phyloP scores from a whole-genome alignment of 1,284 basidiomycete species.

The Gomphus bonarii region DNA sequence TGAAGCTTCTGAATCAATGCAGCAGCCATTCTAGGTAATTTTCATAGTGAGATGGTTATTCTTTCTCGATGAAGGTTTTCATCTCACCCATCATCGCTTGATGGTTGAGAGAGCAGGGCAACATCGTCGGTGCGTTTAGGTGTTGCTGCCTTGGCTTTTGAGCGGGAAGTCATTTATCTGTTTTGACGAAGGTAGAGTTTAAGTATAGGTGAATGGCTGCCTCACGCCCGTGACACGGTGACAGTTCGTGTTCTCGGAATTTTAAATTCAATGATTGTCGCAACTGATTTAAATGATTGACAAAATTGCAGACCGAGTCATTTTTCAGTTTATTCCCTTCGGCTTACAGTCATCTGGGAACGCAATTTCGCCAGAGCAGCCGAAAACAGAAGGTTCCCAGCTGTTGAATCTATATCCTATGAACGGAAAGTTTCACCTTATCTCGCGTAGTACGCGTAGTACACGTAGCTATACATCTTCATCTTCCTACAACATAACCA shows the following conservation, averaged over 20 bases:
- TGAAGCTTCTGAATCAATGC: constrained; percentile 8
- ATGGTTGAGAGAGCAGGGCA: neutral
- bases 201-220: neutral
- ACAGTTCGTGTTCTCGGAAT: neutral
- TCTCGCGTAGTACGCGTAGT: neutral
- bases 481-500: neutral
- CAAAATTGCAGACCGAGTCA: too few relatives aligned
- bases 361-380: neutral
- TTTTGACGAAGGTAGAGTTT: neutral
- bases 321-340: too few relatives aligned
- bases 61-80: neutral
- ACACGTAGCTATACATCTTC: neutral
- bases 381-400: neutral
- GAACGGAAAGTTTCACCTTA: too few relatives aligned
- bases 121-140: neutral
- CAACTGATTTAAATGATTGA: too few relatives aligned
- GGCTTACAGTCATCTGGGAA: too few relatives aligned
- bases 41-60: neutral
- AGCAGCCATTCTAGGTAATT: constrained; percentile 4
- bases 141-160: neutral
- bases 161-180: neutral
- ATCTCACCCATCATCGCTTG: constrained; percentile 8
- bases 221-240: neutral
- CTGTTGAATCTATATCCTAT: neutral
- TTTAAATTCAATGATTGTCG: neutral